A percentile compares a stretch with the other conserved stretches of the same genome.
These are phyloP conservation scores for Lentinus tigrinus DNA, from an alignment of 768 basidiomycete species.

Conservation along the genomic window DNA sequence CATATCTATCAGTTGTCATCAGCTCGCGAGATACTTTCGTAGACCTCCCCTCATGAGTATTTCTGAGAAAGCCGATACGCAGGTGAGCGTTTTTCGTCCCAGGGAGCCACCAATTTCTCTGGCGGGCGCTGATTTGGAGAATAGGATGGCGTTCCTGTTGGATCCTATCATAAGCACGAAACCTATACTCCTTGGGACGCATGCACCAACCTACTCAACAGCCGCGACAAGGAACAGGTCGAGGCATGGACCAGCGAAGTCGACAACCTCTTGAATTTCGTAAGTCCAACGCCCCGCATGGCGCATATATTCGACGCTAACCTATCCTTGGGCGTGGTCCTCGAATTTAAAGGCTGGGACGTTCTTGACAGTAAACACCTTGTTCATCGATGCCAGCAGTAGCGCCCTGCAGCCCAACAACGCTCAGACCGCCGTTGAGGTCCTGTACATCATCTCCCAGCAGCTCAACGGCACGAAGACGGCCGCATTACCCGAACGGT, in stretches of 20 bases:
- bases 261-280: slow-evolving; percentile 8
- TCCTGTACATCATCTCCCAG: slow-evolving; percentile 1
- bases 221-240: neutral
- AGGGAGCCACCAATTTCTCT: too few relatives aligned
- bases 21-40: too few relatives aligned
- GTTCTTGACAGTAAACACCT: slow-evolving; percentile 1
- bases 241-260: slow-evolving; percentile 7
- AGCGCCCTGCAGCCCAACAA: neutral
- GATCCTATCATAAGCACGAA: neutral
- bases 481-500: neutral
- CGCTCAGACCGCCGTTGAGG: neutral
- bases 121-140: too few relatives aligned
- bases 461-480: neutral
- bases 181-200: neutral
- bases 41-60: too few relatives aligned
- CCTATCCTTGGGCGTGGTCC: too few relatives aligned
- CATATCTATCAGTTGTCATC: too few relatives aligned
- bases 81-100: too few relatives aligned
- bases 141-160: too few relatives aligned
- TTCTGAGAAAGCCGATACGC: too few relatives aligned
- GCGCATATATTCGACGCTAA: neutral
- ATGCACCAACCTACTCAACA: neutral
- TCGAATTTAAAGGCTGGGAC: slow-evolving; percentile 1
- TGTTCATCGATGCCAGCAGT: neutral
- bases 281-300: neutral